Evolutionary conservation across 1,284 basidiomycete species (phyloP), one percentile per base, ranked within the genome.

Genomic region (Exsudoporus floridanus): DNA sequence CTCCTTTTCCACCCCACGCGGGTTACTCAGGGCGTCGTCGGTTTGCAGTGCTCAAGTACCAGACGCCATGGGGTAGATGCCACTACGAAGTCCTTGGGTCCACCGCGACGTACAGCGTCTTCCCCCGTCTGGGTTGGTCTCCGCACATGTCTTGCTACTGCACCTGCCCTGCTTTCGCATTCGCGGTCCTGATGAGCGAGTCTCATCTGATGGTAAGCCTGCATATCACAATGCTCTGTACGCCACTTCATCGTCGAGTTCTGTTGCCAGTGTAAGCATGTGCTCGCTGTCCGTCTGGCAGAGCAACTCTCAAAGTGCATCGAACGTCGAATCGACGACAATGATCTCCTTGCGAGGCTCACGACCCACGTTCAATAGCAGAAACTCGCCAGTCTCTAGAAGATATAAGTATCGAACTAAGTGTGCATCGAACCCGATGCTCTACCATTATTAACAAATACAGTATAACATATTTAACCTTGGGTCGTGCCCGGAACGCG

Each of bases 141-240:
- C 65, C 69, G 21, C 53, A 43, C 25, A 53, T 73, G 23, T 73
- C 78, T 12, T 74, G 76, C 50, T 88, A 83, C 55, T 91, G 89
- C 64, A 80, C 81, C n/a, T 91, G 89, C 60, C 84, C 87, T 2
- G 79, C 88, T 0, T 91, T 88, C 61, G 68, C 80, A 2, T 82
- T 81, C 56, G 76, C 79, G 9, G 84, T 87, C 9, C 66, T 90
- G 21, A 70, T 79, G 36, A 75, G 78, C 18, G 76, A 78, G 39
- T 77, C 79, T 6, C 79, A 88, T 61, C 61, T 82, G n/a, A 83
- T 86, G 84, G 88, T 86, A 55, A 49, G 75, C 27, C 10, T n/a
- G 28, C 44, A 12, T 46, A 27, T 54, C 4, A 25, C n/a, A 21
- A 25, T 10, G 12, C n/a, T 30, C 46, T 12, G 34, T 27, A 35